A percentile compares a stretch with the other conserved stretches of the same genome.
Conservation (phyloP, 768 basidiomycete species). For the Xerocomellus amylosporus region DNA sequence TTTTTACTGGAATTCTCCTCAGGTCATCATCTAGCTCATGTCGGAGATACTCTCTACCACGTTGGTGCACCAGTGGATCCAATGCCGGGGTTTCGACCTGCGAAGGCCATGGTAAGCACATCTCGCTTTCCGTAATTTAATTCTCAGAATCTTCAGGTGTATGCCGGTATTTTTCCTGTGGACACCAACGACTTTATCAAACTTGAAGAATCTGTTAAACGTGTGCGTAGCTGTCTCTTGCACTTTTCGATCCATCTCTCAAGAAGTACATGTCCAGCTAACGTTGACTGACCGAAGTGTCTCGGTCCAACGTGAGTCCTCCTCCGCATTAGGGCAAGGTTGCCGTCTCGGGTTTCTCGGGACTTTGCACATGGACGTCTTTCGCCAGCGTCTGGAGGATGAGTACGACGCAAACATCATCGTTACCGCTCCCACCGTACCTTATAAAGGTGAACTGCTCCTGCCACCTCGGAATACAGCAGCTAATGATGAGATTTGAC, state of each 20-base stretch:
- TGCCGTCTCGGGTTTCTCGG: slow-evolving; percentile 94
- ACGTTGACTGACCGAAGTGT: slow-evolving; percentile 88
- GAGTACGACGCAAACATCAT: slow-evolving; percentile 95
- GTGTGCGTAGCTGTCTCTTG: slow-evolving; percentile 47
- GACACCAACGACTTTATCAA: slow-evolving; percentile 90
- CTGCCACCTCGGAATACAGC: not conserved
- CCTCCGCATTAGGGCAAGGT: slow-evolving; percentile 92
- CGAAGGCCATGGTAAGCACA: slow-evolving; percentile 82
- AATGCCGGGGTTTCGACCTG: slow-evolving; percentile 86
- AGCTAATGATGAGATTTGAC: slow-evolving; percentile 1
- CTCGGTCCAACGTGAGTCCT: slow-evolving; percentile 86
- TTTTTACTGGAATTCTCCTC: not conserved
- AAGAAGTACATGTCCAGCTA: slow-evolving; percentile 44
- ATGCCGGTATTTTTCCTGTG: slow-evolving; percentile 91
- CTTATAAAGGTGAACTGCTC: slow-evolving; percentile 66
- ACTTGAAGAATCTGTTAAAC: slow-evolving; percentile 92
- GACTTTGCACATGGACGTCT: slow-evolving; percentile 94
- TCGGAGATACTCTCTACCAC: slow-evolving; percentile 90
- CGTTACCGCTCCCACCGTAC: slow-evolving; percentile 93
- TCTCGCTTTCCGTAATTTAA: not conserved
- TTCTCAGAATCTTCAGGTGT: slow-evolving; percentile 56
- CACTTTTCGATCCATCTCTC: slow-evolving; percentile 5
- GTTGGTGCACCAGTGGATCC: slow-evolving; percentile 73
- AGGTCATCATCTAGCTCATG: slow-evolving; percentile 57
- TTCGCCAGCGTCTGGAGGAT: slow-evolving; percentile 93